These are phyloP conservation scores for Trypanosoma mega DNA, from an alignment of 208 protist genomes.

Conservation along the genomic window DNA sequence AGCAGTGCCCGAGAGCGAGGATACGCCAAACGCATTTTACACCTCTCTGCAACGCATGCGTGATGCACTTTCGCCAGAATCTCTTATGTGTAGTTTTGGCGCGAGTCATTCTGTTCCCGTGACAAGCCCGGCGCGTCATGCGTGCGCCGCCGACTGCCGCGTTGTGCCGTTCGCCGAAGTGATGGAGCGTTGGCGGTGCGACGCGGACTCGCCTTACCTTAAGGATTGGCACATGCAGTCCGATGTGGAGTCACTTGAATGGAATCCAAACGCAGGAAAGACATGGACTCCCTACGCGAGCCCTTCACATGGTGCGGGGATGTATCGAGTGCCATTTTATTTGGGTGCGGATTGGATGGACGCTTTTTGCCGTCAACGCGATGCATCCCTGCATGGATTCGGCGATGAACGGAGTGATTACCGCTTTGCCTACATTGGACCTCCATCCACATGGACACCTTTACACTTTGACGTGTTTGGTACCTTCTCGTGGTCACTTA, in stretches of 20 bases:
- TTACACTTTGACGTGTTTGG: slow-evolving; percentile 89
- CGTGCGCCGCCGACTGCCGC: neutral
- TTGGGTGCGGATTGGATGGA: slow-evolving; percentile 85
- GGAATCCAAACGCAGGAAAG: neutral
- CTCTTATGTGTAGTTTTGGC: slow-evolving; percentile 31
- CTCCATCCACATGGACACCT: slow-evolving; percentile 57
- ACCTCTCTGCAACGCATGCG: slow-evolving; percentile 9
- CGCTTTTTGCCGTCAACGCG: slow-evolving; percentile 35
- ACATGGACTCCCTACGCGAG: neutral
- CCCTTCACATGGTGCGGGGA: slow-evolving; percentile 29
- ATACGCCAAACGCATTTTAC: neutral
- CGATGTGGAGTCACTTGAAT: slow-evolving; percentile 28
- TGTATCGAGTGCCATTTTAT: slow-evolving; percentile 75
- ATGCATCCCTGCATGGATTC: slow-evolving; percentile 31
- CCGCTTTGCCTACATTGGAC: slow-evolving; percentile 84
- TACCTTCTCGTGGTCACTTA: slow-evolving; percentile 88
- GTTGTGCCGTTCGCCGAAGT: slow-evolving; percentile 12
- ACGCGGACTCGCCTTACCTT: slow-evolving; percentile 43
- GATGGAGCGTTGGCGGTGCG: slow-evolving; percentile 16
- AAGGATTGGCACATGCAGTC: slow-evolving; percentile 83
- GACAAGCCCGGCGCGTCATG: slow-evolving; percentile 23
- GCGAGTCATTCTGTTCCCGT: slow-evolving; percentile 43
- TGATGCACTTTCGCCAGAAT: slow-evolving; percentile 26
- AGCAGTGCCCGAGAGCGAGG: slow-evolving; percentile 15
- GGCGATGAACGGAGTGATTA: slow-evolving; percentile 70